Evolutionary conservation across 345 rosid species (phyloP), one percentile per base, ranked within the genome.

Genomic region (Aquilaria yunnanensis): DNA sequence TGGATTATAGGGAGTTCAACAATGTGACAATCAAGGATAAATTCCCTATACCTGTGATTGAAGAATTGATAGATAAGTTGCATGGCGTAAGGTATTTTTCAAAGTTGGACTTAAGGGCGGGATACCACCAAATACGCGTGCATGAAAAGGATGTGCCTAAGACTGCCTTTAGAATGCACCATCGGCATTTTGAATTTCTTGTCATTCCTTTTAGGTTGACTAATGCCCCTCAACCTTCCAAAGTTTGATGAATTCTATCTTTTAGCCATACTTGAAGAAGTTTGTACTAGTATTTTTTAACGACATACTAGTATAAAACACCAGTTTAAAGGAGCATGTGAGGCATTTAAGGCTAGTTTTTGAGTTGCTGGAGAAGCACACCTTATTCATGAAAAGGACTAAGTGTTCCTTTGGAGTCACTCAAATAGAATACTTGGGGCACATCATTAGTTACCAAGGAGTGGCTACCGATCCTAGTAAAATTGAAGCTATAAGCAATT

Each of bases 331-430:
- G 1, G 5, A 23, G 1, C 32, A 54, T 23, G 0, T 54, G 2
- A 5, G 16, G 11, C 33, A 54, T 10, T 16, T 29, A 4, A 6
- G 9, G 9, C 8, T 2, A 16, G 6, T 10, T 0, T 23, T 54
- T 2, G 2, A 54, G 0, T 1, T 5, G 1, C 12, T 70, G 43
- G 32, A 14, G 2, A 32, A 16, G 0, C 32, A 57, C 5, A 9
- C 29, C 0, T 9, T 70, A 0, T 50, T 50, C 1, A 63, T 57
- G 0, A 64, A 70, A 8, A 31, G 1, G 7, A 29, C 14, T 10
- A 70, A 70, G 45, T 70, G 68, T 23, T 1, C 0, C 0, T 70
- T 70, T 51, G 54, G 60, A 0, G 10, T 30, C 1, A 4, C 52
- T 0, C 1, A 6, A 1, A 14, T 69, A 0, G 54, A 62, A 13